Evolutionary conservation across 129 eudicot species (phyloP).

Genomic region (Ambrosia trifida): DNA sequence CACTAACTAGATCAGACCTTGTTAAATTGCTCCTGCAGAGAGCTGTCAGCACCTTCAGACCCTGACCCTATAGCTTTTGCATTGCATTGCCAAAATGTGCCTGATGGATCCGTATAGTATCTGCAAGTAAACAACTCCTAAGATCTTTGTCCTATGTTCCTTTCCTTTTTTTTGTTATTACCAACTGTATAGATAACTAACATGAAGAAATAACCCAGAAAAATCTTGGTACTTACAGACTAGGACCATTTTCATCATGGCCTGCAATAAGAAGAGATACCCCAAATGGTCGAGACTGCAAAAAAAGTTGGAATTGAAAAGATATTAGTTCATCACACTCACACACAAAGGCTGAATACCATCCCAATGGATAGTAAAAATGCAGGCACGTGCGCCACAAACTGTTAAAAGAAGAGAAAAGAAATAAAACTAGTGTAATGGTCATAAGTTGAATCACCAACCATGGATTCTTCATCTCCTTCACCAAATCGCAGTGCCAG

Average conservation of each 20-base stretch:
- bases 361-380: not conserved
- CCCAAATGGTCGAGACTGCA: conserved; percentile 99
- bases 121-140: conserved; percentile 41
- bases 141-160: not conserved
- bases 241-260: conserved; percentile 97
- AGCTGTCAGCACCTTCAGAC: conserved; percentile 99
- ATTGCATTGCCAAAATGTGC: conserved; percentile 98
- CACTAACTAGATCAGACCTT: conserved; percentile 48
- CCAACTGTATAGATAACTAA: not conserved
- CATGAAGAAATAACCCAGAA: conserved; percentile 9
- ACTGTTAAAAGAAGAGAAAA: too few species aligned
- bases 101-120: conserved; percentile 99
- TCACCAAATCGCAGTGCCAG: conserved; percentile 98
- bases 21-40: conserved; percentile 95
- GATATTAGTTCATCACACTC: conserved; percentile 19
- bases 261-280: conserved; percentile 99
- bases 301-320: not conserved
- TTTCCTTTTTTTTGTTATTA: not conserved
- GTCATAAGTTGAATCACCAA: too few species aligned
- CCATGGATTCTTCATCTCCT: conserved; percentile 99
- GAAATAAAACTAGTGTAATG: too few species aligned
- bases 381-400: too few species aligned
- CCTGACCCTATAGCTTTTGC: conserved; percentile 99
- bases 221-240: conserved; percentile 66
- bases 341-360: too few species aligned